Percentiles rank a stretch among this genome's conserved stretches.
Conservation (phyloP, 139 green algal species). For the Astrephomene gubernaculifera region DNA sequence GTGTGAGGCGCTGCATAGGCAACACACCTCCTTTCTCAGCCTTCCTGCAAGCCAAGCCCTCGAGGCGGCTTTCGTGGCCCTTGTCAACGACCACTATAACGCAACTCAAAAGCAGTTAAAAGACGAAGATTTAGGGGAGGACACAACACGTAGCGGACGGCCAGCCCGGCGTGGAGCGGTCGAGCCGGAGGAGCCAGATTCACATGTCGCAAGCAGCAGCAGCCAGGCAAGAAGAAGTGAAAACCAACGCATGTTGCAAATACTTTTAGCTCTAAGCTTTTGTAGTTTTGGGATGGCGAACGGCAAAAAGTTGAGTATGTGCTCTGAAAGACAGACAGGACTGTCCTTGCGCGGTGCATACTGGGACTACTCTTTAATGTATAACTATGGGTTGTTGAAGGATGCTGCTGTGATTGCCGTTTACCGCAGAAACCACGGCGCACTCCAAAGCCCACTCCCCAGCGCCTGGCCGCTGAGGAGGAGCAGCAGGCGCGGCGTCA, state of each 20-base stretch:
- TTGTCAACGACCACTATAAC: conserved; percentile 41
- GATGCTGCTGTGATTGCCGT: no score
- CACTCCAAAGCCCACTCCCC: conserved; percentile 23
- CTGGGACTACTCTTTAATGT: no score
- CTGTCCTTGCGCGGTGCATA: no score
- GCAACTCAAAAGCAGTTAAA: background rate
- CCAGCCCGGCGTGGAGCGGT: background rate
- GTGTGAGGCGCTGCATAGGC: conserved; percentile 61
- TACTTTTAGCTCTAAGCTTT: no score
- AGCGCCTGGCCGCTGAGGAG: conserved; percentile 29
- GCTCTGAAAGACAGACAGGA: no score
- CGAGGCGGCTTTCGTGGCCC: conserved; percentile 56
- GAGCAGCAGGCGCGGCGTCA: background rate
- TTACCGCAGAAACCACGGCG: conserved; percentile 21
- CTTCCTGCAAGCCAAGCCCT: conserved; percentile 51
- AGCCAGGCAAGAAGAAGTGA: conserved; percentile 17
- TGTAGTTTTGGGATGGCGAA: no score
- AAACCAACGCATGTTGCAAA: background rate
- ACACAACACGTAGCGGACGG: background rate
- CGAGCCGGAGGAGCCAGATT: background rate
- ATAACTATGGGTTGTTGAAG: no score
- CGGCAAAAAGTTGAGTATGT: no score
- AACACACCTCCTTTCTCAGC: conserved; percentile 64
- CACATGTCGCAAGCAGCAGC: background rate
- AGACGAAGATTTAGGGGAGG: background rate